Conservation (phyloP, 371 early-diverging fungal species). For the Smittium culicis region DNA sequence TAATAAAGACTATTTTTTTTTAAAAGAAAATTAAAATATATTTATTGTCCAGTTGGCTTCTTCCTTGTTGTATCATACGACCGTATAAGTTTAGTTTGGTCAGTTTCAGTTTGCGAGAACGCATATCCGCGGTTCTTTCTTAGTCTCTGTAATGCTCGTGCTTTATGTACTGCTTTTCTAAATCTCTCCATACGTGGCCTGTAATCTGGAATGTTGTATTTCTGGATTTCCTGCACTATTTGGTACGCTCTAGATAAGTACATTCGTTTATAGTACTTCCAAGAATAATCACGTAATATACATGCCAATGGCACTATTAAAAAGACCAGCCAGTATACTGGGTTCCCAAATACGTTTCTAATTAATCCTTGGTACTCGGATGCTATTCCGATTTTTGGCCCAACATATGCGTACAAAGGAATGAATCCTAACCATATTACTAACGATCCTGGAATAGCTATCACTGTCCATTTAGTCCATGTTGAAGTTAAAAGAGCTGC, state of each 20-base stretch:
- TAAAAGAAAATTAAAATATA: not conserved
- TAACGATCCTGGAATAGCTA: slow-evolving; percentile 75
- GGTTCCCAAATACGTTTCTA: slow-evolving; percentile 53
- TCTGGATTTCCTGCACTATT: slow-evolving; percentile 93
- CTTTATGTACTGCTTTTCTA: slow-evolving; percentile 93
- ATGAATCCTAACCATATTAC: slow-evolving; percentile 73
- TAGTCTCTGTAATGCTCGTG: slow-evolving; percentile 79
- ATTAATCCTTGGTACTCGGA: slow-evolving; percentile 71
- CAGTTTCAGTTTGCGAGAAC: slow-evolving; percentile 92
- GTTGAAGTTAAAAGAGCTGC: slow-evolving; percentile 69
- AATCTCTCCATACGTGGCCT: slow-evolving; percentile 93
- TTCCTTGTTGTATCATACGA: slow-evolving; percentile 90
- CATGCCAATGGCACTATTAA: slow-evolving; percentile 67
- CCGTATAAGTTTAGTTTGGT: slow-evolving; percentile 83
- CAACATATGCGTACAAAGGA: slow-evolving; percentile 70
- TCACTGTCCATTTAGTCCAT: slow-evolving; percentile 74
- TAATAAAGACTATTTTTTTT: too few relatives aligned
- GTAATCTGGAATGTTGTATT: slow-evolving; percentile 95
- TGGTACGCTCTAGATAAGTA: slow-evolving; percentile 70
- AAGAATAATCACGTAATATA: slow-evolving; percentile 70
- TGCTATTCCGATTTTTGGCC: slow-evolving; percentile 56
- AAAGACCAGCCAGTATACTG: slow-evolving; percentile 75
- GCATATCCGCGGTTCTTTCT: slow-evolving; percentile 90
- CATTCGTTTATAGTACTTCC: slow-evolving; percentile 78
- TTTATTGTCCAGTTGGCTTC: slow-evolving; percentile 58